Percentiles rank a stretch among this genome's conserved stretches.
These are phyloP conservation scores for Cenchrus purpureus DNA, from an alignment of 176 grass and related monocot genomes.

Conservation along the genomic window DNA sequence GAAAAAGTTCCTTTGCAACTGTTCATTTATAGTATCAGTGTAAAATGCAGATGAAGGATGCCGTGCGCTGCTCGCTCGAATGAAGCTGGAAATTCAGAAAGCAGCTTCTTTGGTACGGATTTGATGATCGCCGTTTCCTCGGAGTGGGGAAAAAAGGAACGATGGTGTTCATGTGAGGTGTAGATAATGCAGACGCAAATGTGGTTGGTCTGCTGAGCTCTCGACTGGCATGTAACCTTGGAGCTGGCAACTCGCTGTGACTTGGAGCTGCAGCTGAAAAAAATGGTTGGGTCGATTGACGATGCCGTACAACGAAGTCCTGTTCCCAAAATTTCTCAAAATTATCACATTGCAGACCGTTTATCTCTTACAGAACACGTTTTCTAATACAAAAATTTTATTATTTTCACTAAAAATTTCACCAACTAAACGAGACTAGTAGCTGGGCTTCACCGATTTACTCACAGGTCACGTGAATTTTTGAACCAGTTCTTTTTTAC, in stretches of 20 bases:
- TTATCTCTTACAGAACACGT: too few relatives aligned
- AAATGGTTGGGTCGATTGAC: neutral
- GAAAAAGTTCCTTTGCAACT: neutral
- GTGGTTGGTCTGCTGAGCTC: neutral
- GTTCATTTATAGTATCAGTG: neutral
- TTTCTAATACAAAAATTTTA: too few relatives aligned
- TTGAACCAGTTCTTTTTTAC: neutral
- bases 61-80: too few relatives aligned
- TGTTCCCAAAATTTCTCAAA: too few relatives aligned
- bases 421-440: too few relatives aligned
- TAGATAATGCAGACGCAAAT: constrained; percentile 11
- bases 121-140: neutral
- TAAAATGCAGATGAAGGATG: neutral
- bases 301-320: neutral
- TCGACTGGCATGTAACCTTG: too few relatives aligned
- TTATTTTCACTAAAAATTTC: too few relatives aligned
- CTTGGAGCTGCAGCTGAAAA: neutral
- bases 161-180: neutral
- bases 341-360: too few relatives aligned
- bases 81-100: neutral
- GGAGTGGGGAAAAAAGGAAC: neutral
- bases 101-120: neutral
- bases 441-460: neutral
- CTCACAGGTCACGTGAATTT: neutral
- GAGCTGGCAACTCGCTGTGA: constrained; percentile 3